A percentile compares a stretch with the other conserved stretches of the same genome.
These are phyloP conservation scores for Rubia balearica DNA, from an alignment of 305 asterid species.

Conservation along the genomic window DNA sequence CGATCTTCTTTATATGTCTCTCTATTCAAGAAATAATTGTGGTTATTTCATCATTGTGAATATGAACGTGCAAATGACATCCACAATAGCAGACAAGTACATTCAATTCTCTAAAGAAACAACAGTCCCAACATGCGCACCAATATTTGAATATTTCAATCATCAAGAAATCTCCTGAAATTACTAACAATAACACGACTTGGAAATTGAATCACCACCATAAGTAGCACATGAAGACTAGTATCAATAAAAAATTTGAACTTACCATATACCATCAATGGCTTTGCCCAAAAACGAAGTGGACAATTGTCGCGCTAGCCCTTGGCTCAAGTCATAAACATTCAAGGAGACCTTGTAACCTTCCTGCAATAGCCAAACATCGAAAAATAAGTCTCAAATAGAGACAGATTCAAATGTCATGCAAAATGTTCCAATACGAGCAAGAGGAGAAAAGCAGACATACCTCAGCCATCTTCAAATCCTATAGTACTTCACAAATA, in stretches of 20 bases:
- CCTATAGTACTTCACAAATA: constrained; percentile 8
- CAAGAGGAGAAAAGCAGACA: not conserved
- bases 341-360: constrained; percentile 69
- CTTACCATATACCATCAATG: constrained; percentile 90
- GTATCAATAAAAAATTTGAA: not conserved
- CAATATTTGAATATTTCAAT: not conserved
- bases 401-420: no score
- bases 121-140: not conserved
- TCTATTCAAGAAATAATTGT: not conserved
- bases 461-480: constrained; percentile 68
- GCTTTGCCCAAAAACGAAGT: constrained; percentile 75
- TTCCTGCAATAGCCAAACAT: constrained; percentile 43
- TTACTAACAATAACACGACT: not conserved
- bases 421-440: not conserved
- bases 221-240: not conserved
- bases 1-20: not conserved
- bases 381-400: not conserved
- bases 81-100: not conserved
- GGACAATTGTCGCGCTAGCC: constrained; percentile 83
- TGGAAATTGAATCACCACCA: not conserved
- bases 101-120: not conserved
- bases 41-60: not conserved
- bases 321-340: constrained; percentile 92
- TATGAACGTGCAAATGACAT: not conserved
- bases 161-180: not conserved